These are phyloP conservation scores for Neopestalotiopsis clavispora DNA, from an alignment of 2,329 filamentous ascomycete species.

Conservation along the genomic window DNA sequence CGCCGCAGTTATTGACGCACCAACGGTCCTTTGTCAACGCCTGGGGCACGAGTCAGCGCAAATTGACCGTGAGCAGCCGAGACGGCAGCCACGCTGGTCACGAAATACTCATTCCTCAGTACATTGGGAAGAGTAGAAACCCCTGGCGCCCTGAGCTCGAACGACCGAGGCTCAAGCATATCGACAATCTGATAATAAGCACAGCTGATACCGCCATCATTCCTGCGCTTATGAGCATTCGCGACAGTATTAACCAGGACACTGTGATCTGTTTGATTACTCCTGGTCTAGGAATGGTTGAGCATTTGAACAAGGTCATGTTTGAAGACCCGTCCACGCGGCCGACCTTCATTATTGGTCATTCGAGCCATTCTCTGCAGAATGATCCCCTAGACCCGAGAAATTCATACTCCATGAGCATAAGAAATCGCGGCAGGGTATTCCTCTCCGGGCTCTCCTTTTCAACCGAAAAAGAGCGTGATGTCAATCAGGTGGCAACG, in stretches of 20 bases:
- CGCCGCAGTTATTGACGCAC: conserved; percentile 67
- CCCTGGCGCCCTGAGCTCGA: neutral
- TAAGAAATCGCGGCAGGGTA: conserved; percentile 39
- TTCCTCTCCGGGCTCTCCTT: conserved; percentile 36
- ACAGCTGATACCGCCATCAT: conserved; percentile 22
- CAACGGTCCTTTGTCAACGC: conserved; percentile 43
- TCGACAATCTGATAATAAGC: conserved; percentile 32
- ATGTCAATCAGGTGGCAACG: neutral
- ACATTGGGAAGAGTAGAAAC: conserved; percentile 16
- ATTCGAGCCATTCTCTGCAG: conserved; percentile 50
- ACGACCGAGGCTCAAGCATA: conserved; percentile 13
- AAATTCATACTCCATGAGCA: conserved; percentile 37
- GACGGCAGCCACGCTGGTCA: conserved; percentile 34
- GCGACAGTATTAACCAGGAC: conserved; percentile 48
- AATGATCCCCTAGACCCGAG: conserved; percentile 41
- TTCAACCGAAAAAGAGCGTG: neutral
- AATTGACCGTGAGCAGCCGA: conserved; percentile 50
- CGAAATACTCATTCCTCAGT: conserved; percentile 29
- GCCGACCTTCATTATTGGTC: conserved; percentile 78
- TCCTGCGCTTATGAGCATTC: conserved; percentile 26
- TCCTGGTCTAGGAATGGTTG: conserved; percentile 83
- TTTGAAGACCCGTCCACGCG: conserved; percentile 70
- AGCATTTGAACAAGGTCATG: conserved; percentile 72
- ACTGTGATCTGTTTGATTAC: conserved; percentile 80
- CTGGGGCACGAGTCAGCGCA: conserved; percentile 51